Evolutionary conservation across 805 yeast species (phyloP).

Genomic region (Nakazawaea holstii): DNA sequence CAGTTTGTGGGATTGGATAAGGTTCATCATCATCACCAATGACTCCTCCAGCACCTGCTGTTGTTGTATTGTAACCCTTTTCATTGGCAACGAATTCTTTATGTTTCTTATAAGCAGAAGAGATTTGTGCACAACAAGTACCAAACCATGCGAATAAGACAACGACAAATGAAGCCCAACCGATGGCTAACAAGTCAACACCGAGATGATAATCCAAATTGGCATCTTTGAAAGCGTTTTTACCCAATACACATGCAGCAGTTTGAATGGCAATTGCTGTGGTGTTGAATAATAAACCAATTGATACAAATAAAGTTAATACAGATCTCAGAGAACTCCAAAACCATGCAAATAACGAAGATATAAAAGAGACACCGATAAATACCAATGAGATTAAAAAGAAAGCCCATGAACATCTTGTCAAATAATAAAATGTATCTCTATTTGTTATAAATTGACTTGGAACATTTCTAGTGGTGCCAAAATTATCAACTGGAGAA

Average conservation of each 20-base stretch:
- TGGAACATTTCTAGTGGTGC: slow-evolving; percentile 52
- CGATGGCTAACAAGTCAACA: slow-evolving; percentile 50
- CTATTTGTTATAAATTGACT: slow-evolving; percentile 39
- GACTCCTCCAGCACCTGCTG: slow-evolving; percentile 14
- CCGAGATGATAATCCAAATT: slow-evolving; percentile 46
- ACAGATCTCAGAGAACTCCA: slow-evolving; percentile 51
- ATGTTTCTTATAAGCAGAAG: slow-evolving; percentile 47
- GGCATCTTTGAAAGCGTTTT: slow-evolving; percentile 53
- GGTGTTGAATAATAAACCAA: slow-evolving; percentile 49
- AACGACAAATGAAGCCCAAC: slow-evolving; percentile 66
- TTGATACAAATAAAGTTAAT: slow-evolving; percentile 41
- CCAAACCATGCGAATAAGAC: slow-evolving; percentile 45
- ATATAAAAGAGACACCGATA: slow-evolving; percentile 54
- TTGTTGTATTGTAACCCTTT: slow-evolving; percentile 15
- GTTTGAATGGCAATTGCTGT: slow-evolving; percentile 71
- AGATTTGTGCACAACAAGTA: slow-evolving; percentile 45
- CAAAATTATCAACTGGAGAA: slow-evolving; percentile 71
- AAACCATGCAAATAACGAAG: slow-evolving; percentile 50
- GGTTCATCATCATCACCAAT: slow-evolving; percentile 15
- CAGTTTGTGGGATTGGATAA: slow-evolving; percentile 14
- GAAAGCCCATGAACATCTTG: slow-evolving; percentile 67
- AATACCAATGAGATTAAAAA: slow-evolving; percentile 53
- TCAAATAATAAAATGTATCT: slow-evolving; percentile 55
- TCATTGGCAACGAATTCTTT: slow-evolving; percentile 30
- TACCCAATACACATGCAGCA: slow-evolving; percentile 73